Evolutionary conservation across 2,329 filamentous ascomycete species (phyloP), one percentile per base, ranked within the genome.

Genomic region (Stromatinia cepivora): DNA sequence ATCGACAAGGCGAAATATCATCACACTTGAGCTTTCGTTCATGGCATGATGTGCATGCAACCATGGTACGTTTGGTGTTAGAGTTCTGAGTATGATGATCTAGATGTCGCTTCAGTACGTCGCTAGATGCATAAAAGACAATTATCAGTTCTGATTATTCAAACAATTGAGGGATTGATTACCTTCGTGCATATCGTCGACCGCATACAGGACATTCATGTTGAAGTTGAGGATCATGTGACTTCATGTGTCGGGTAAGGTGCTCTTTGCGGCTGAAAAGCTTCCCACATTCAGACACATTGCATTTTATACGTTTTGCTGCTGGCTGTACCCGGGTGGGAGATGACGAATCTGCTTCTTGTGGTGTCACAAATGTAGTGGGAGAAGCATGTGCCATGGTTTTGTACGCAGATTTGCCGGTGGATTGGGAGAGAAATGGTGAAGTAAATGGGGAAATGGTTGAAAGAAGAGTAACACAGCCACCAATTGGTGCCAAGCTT

Each of bases 11-110:
- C 1, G 73, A 69, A 9, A 79, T 79, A 1, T 82, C 82, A 69
- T 81, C 79, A 64, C 82, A 83, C 69, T 81, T 82, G 3, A 80
- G 82, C 74, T 83, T 84, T 70, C 80, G 81, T n/a, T 79, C 76
- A 59, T 81, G 82, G 42, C 82, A 84, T 6, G 80, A 77, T 72
- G 82, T 79, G 61, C 82, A 83, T 15, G 82, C 81, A 7, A 78
- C 76, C 45, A 79, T 79, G n/a, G 78, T 78, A 48, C 81, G 78
- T 17, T 74, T 74, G 28, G 31, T 69, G 31, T 70, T 74, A 56
- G 69, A 76, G 11, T 53, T 66, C 34, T 74, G 72, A 36, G 74
- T 72, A 69, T 77, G 75, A 20, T 70, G 66, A 25, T 61, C 67
- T 13, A 76, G 46, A 69, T 77, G 75, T 13, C 75, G 73, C 57